phyloP scores from a whole-genome alignment of 2,329 filamentous ascomycete genomes.

The Cladosporium sp. region DNA sequence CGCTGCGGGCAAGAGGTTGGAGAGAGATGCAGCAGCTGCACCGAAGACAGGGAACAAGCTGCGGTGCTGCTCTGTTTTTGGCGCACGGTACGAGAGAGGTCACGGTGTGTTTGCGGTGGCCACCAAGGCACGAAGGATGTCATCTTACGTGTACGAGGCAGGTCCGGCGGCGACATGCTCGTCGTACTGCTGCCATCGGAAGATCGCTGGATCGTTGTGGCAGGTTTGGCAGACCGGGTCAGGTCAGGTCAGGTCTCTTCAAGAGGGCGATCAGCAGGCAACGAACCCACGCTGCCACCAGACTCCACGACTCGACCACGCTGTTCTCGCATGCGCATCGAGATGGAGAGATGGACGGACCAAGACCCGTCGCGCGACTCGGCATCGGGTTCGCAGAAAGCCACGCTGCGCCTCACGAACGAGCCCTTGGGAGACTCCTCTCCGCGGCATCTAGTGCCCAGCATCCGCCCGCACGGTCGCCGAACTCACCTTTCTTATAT shows the following conservation, averaged over 20 bases:
- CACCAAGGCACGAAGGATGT: not conserved
- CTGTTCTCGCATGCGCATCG: not conserved
- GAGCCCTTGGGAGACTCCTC: not conserved
- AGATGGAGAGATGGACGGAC: not conserved
- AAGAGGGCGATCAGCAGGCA: not conserved
- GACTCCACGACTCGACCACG: constrained; percentile 1
- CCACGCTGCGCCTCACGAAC: constrained; percentile 8
- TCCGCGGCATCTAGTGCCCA: constrained; percentile 4
- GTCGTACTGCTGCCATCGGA: not conserved
- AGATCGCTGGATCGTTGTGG: not conserved
- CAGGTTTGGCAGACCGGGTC: not conserved
- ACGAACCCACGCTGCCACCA: not conserved
- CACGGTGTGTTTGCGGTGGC: not conserved
- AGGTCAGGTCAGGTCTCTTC: not conserved
- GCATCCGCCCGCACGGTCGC: not conserved
- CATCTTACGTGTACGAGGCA: not conserved
- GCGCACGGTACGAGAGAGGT: constrained; percentile 2
- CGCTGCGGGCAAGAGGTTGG: constrained; percentile 1
- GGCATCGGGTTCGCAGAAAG: constrained; percentile 1
- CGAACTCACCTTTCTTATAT: not conserved
- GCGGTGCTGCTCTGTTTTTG: constrained; percentile 8
- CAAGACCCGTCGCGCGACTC: not conserved
- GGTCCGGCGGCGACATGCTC: not conserved
- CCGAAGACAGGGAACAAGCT: constrained; percentile 16
- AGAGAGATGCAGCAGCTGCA: constrained; percentile 3